Percentiles rank a stretch among this genome's conserved stretches.
Conservation (phyloP, 306 rosid species). For the Sicyos baderoa region DNA sequence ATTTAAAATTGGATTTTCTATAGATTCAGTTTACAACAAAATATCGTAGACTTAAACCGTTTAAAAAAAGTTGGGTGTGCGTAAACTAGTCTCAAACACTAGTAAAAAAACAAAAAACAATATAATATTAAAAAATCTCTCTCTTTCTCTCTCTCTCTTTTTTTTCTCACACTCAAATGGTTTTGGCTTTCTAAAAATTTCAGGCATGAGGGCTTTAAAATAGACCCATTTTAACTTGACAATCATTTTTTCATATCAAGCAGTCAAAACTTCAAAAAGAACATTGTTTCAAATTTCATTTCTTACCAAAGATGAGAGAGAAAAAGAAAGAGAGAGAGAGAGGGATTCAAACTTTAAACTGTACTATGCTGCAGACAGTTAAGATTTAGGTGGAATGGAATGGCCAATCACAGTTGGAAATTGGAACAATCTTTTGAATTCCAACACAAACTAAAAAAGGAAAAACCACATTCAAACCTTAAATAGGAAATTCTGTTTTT, state of each 20-base stretch:
- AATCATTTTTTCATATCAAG: neutral
- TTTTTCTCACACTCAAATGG: neutral
- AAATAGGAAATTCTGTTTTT: neutral
- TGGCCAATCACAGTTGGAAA: neutral
- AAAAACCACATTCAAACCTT: slow-evolving; percentile 6
- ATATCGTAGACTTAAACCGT: no score
- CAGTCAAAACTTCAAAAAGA: slow-evolving; percentile 10
- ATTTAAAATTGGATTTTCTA: no score
- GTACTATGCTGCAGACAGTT: slow-evolving; percentile 17
- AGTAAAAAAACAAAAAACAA: no score
- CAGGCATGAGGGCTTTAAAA: neutral
- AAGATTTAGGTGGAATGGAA: slow-evolving; percentile 14
- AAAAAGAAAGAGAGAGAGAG: neutral
- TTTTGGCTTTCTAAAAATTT: neutral
- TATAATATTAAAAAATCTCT: neutral
- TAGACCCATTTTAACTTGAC: neutral
- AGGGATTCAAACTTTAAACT: neutral
- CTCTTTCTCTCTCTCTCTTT: neutral
- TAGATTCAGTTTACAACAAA: no score
- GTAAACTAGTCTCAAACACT: no score
- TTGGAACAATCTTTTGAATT: slow-evolving; percentile 12
- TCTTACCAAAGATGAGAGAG: neutral
- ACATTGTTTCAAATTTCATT: neutral
- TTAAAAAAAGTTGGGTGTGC: no score
- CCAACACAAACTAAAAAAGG: neutral